These are phyloP conservation scores for Aspergillus ellipticus DNA, from an alignment of 495 filamentous ascomycete species.

Conservation along the genomic window DNA sequence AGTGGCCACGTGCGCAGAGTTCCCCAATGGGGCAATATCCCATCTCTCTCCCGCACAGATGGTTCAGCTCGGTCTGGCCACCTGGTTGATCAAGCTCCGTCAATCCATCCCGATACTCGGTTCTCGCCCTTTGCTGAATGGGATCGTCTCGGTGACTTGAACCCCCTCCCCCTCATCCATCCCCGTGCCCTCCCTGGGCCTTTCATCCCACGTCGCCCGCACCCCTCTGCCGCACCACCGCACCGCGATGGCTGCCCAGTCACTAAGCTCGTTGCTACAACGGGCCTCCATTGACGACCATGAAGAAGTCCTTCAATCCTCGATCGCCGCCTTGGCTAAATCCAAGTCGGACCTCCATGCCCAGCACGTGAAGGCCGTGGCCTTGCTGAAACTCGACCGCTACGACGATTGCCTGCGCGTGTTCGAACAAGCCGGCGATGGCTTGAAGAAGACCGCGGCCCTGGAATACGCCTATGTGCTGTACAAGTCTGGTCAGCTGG, in stretches of 20 bases:
- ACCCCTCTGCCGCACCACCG: not conserved
- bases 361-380: constrained; percentile 76
- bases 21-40: constrained; percentile 24
- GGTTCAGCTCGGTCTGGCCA: constrained; percentile 5
- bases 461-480: constrained; percentile 88
- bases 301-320: constrained; percentile 65
- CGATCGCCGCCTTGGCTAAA: constrained; percentile 63
- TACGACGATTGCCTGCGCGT: constrained; percentile 82
- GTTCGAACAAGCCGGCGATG: constrained; percentile 67
- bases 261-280: constrained; percentile 54
- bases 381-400: constrained; percentile 88
- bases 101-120: not conserved
- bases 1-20: constrained; percentile 11
- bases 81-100: constrained; percentile 3
- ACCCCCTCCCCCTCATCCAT: not conserved
- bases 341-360: constrained; percentile 61
- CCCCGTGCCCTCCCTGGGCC: constrained; percentile 4
- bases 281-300: constrained; percentile 67
- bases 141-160: not conserved
- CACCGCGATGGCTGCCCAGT: constrained; percentile 42
- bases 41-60: constrained; percentile 15
- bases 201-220: not conserved
- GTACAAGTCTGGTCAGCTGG: constrained; percentile 78
- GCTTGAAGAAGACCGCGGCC: constrained; percentile 59
- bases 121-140: not conserved